Conservation (phyloP, 2,329 filamentous ascomycete genomes). For the Aspergillus ibericus region DNA sequence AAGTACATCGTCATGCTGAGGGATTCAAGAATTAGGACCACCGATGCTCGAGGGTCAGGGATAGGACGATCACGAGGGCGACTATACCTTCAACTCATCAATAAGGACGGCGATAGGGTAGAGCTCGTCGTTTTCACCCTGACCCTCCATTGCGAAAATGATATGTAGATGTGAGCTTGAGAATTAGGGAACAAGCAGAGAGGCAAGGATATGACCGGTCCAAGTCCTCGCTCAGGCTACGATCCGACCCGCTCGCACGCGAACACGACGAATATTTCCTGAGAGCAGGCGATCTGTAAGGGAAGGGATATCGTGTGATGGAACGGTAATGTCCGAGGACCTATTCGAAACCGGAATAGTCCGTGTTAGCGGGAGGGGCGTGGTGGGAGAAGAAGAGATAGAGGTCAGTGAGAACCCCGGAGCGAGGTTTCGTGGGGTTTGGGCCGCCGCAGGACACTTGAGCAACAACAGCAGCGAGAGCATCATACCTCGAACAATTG, state of each 20-base stretch:
- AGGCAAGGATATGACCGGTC: conserved; percentile 30
- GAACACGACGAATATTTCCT: conserved; percentile 22
- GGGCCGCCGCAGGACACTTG: conserved; percentile 35
- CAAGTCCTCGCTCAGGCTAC: conserved; percentile 33
- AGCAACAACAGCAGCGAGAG: conserved; percentile 19
- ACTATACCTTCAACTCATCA: conserved; percentile 91
- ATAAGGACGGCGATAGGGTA: conserved; percentile 99
- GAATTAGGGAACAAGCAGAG: conserved; percentile 24
- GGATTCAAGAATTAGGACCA: conserved; percentile 15
- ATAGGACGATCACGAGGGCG: conserved; percentile 7
- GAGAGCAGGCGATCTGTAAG: conserved; percentile 9
- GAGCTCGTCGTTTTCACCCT: conserved; percentile 93
- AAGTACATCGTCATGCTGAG: conserved; percentile 94
- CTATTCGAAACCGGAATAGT: conserved; percentile 18
- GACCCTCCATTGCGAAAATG: conserved; percentile 76
- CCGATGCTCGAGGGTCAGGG: conserved; percentile 17
- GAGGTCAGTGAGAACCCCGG: conserved; percentile 25
- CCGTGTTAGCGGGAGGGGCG: conserved; percentile 15
- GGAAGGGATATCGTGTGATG: conserved; percentile 21
- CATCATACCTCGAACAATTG: conserved; percentile 32
- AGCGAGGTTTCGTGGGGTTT: conserved; percentile 42
- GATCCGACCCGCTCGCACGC: conserved; percentile 30
- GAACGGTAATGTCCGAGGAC: conserved; percentile 12
- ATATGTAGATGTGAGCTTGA: conserved; percentile 22
- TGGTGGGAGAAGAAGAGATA: conserved; percentile 29